These are phyloP conservation scores for Chlamydomonas schloesseri DNA, from an alignment of 139 green algal genomes.

Conservation along the genomic window DNA sequence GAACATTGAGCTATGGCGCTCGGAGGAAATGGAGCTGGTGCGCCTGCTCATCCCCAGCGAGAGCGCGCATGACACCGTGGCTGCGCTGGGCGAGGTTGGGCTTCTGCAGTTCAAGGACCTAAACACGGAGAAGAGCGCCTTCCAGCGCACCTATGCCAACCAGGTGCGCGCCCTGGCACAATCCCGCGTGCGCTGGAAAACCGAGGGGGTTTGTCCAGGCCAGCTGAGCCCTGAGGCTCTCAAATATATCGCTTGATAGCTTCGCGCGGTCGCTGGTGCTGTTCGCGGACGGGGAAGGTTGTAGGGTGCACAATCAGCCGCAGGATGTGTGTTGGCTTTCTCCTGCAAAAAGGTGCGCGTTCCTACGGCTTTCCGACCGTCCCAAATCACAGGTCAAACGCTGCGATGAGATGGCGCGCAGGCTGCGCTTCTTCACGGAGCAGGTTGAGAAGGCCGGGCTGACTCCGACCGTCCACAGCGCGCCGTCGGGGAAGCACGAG, in stretches of 20 bases:
- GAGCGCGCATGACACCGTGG: constrained; percentile 91
- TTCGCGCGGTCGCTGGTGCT: no score
- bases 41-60: constrained; percentile 97
- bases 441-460: constrained; percentile 86
- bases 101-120: constrained; percentile 94
- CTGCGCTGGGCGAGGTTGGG: constrained; percentile 87
- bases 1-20: constrained; percentile 79
- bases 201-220: no score
- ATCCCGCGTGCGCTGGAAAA: neutral
- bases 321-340: neutral
- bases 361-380: neutral
- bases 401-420: constrained; percentile 96
- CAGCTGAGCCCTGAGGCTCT: no score
- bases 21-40: constrained; percentile 96
- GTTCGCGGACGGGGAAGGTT: neutral
- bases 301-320: neutral
- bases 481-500: constrained; percentile 55
- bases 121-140: constrained; percentile 90
- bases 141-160: constrained; percentile 94
- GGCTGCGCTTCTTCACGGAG: constrained; percentile 94
- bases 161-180: constrained; percentile 63
- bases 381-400: constrained; percentile 88
- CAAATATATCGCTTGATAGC: no score
- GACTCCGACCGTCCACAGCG: neutral
- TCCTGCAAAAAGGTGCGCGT: neutral